Percentiles rank a stretch among this genome's conserved stretches.
Evolutionary conservation across 345 rosid genomes (phyloP).

Genomic region (Brassica cretica): DNA sequence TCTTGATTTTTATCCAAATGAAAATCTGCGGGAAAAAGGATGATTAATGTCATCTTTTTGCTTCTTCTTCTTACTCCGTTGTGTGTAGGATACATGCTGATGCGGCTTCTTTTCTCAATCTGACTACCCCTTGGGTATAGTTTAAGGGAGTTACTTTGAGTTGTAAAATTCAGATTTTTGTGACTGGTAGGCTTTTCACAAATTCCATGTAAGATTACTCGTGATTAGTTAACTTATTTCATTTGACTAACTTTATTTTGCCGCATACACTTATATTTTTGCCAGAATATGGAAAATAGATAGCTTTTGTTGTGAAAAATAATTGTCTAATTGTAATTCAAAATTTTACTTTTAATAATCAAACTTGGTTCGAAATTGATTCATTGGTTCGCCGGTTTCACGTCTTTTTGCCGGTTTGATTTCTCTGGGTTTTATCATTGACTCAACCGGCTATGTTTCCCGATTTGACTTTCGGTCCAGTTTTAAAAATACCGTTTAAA

Average conservation of each 20-base stretch:
- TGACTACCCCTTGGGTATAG: constrained; percentile 19
- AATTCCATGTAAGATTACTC: neutral
- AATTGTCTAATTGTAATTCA: no score
- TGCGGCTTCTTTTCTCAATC: constrained; percentile 16
- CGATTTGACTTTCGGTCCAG: no score
- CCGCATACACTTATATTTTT: neutral
- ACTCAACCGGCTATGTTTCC: no score
- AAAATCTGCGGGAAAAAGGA: neutral
- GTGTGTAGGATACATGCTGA: constrained; percentile 19
- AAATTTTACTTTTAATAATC: no score
- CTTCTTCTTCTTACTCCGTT: neutral
- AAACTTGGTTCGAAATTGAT: no score
- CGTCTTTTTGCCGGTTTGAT: no score
- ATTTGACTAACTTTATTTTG: neutral
- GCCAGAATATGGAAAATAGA: neutral
- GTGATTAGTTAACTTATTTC: neutral
- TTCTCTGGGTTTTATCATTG: no score
- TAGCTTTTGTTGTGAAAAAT: no score
- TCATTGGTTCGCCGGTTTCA: no score
- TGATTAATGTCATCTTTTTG: neutral
- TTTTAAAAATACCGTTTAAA: neutral
- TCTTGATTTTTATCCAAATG: neutral
- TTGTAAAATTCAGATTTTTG: neutral
- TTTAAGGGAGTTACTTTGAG: constrained; percentile 2
- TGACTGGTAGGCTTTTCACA: constrained; percentile 1